Conservation (phyloP, 805 yeast genomes). For the Candida silvicultrix region DNA sequence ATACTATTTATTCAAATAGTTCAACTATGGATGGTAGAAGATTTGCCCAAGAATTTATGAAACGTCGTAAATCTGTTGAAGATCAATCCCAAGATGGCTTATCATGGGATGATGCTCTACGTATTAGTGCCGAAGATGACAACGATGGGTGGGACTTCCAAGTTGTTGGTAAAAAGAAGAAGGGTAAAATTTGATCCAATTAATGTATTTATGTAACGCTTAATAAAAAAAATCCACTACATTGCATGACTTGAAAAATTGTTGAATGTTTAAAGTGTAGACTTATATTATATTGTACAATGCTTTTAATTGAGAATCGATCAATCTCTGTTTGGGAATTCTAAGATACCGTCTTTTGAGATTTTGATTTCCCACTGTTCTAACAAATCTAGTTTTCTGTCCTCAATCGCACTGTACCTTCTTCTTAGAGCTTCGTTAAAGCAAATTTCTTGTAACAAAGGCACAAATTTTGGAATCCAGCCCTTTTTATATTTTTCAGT, state of each 20-base stretch:
- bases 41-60: slow-evolving; percentile 85
- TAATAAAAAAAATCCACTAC: not conserved
- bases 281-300: no score
- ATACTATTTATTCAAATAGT: slow-evolving; percentile 83
- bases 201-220: not conserved
- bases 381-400: slow-evolving; percentile 29
- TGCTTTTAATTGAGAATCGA: no score
- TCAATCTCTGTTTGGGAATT: slow-evolving; percentile 8
- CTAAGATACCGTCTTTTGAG: slow-evolving; percentile 11
- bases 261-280: no score
- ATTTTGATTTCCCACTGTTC: slow-evolving; percentile 26
- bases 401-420: slow-evolving; percentile 41
- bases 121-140: slow-evolving; percentile 30
- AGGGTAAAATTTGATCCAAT: slow-evolving; percentile 29
- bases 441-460: slow-evolving; percentile 81
- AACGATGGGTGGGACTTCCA: slow-evolving; percentile 58
- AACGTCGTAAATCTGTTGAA: slow-evolving; percentile 71
- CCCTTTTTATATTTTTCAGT: slow-evolving; percentile 69
- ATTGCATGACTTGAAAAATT: not conserved
- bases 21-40: slow-evolving; percentile 91
- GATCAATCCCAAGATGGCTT: slow-evolving; percentile 39
- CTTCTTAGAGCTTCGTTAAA: slow-evolving; percentile 88
- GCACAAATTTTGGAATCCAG: slow-evolving; percentile 75
- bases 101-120: slow-evolving; percentile 71
- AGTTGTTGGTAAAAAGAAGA: slow-evolving; percentile 59